Base-by-base conservation (phyloP, 768 basidiomycete genomes). In the Russula sp. region DNA sequence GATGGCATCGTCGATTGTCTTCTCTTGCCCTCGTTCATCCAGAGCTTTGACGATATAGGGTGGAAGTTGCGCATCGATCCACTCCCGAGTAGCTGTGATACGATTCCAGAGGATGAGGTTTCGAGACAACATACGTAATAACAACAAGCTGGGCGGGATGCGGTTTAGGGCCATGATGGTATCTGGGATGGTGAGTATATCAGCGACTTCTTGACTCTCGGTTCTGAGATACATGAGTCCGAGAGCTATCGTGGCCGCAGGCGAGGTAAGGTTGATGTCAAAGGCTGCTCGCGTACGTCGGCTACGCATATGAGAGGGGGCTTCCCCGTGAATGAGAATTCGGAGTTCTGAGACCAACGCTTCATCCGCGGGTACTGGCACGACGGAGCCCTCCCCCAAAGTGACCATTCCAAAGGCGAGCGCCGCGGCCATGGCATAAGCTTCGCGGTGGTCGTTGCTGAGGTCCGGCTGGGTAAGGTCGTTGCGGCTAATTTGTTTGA, bases 401-500 rank as follows among this genome's bases (percentile, higher is more conserved):
- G 98, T 96, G 74, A 96, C 88, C 85, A 97, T 90, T 5, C 97
- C 97, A 70, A 97, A 97, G 0, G 91, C 88, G 35, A 97, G 81
- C 9, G 91, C 92, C 3, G 93, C 85, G 2, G 92, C 83, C 66
- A 91, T 87, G 0, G 94, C 89, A 71, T 98, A 98, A 1, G 94
- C 87, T 71, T 98, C 97, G 44, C 91, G 85, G 71, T 94, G 87
- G 67, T 95, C 93, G 66, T 88, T 88, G 70, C 86, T 92, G 47
- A 91, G 78, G 66, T 96, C 93, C 2, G 89, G 86, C 56, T 88
- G 88, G 6, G 85, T 83, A 18, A 95, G 80, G 69, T 91, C 88
- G 65, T 78, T 80, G 39, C 89, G 82, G 60, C 86, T 85, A 62
- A 98, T 87, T 73, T 98, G 93, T 59, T 79, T 80, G 40, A 99